Base-by-base conservation (phyloP, 1,284 basidiomycete genomes). In the Sutorius eximius region DNA sequence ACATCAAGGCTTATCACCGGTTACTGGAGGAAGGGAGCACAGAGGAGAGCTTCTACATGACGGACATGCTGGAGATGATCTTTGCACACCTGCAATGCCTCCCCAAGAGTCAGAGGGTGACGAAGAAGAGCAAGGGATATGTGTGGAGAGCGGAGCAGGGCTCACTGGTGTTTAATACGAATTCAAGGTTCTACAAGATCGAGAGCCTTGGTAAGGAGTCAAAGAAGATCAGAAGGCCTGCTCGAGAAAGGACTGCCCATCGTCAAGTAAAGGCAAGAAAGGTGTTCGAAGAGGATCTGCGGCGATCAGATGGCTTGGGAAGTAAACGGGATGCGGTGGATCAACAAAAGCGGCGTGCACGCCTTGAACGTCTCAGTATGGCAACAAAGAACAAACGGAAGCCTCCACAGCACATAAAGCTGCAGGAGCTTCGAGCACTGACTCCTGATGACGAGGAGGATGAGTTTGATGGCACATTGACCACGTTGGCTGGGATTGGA, bases 81-180 rank as follows among this genome's bases (percentile, higher is more conserved):
- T 60, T 60, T 12, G 15, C 8, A 0, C 27, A 53, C 5, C 40
- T 60, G 0, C 44, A 60, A 3, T 53, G 48, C 18, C 54, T 60
- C 24, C 44, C 53, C 33, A 20, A 2, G 5, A 50, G 43, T 2
- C 18, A 51, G 0, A 48, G 16, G n/a, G 5, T 3, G 0, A 56
- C 7, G 1, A 4, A 11, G 7, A 52, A 52, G 7, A 58, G 22
- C 45, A 58, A 42, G 9, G 43, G 56, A 3, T 34, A 3, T 33
- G 18, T 60, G 3, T 59, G 58, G 58, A 51, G 5, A 9, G 12
- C 44, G 0, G 5, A 22, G 11, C 3, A 22, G 1, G 8, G 5
- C 0, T 12, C 3, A 0, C 38, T 56, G 16, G 18, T 56, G 0
- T 59, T 59, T 6, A 0, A 24, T 0, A 59, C 45, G 0, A 59